phyloP scores from a whole-genome alignment of 768 basidiomycete species.

The Dendrothele bispora region DNA sequence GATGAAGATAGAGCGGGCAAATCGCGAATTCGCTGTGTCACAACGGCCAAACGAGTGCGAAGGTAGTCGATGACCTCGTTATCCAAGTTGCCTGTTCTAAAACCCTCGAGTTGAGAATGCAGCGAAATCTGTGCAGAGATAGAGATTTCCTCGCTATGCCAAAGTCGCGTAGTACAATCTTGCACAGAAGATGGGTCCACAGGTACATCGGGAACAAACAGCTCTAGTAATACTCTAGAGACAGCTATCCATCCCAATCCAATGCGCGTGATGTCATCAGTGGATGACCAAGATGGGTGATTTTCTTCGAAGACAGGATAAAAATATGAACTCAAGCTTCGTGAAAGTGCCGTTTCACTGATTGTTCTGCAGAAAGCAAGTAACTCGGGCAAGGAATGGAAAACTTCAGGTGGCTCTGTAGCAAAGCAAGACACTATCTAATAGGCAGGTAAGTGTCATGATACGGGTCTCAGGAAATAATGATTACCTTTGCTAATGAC shows the following conservation, averaged over 20 bases:
- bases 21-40: slow-evolving; percentile 24
- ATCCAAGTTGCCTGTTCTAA: slow-evolving; percentile 52
- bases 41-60: slow-evolving; percentile 26
- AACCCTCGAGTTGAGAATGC: slow-evolving; percentile 53
- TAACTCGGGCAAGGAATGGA: slow-evolving; percentile 9
- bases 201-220: slow-evolving; percentile 82
- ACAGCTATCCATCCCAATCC: slow-evolving; percentile 59
- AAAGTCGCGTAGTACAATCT: slow-evolving; percentile 43
- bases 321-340: slow-evolving; percentile 22
- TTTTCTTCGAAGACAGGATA: slow-evolving; percentile 4
- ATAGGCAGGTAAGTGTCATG: neutral
- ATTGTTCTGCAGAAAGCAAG: slow-evolving; percentile 35
- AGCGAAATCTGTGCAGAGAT: slow-evolving; percentile 51
- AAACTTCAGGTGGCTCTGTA: slow-evolving; percentile 7
- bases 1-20: slow-evolving; percentile 28
- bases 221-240: slow-evolving; percentile 57
- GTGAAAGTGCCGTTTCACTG: slow-evolving; percentile 30
- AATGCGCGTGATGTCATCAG: slow-evolving; percentile 19
- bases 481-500: slow-evolving; percentile 41
- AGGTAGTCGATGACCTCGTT: slow-evolving; percentile 54
- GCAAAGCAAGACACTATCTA: slow-evolving; percentile 49
- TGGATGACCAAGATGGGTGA: too few species aligned
- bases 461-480: neutral
- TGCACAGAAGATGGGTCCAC: slow-evolving; percentile 82
- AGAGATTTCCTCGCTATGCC: slow-evolving; percentile 36